phyloP scores from a whole-genome alignment of 2,329 filamentous ascomycete genomes.

The Cytospora paraplurivora region DNA sequence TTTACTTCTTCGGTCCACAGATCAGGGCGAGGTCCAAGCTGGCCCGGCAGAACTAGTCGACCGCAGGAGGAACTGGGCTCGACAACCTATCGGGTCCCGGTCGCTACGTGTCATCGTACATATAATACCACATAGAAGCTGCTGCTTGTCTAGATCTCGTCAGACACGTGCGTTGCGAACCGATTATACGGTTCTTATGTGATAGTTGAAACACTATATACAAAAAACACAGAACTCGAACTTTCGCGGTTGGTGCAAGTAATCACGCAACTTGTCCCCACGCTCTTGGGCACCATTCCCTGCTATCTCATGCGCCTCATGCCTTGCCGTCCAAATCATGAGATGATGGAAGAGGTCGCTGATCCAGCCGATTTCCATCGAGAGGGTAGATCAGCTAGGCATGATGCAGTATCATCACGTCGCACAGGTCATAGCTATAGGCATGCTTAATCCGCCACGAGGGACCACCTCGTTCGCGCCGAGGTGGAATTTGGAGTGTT shows the following conservation, averaged over 20 bases:
- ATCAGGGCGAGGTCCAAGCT: constrained; percentile 40
- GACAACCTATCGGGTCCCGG: not conserved
- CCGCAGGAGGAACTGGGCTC: not conserved
- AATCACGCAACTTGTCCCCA: no score
- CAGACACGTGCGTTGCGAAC: constrained; percentile 30
- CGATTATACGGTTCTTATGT: not conserved
- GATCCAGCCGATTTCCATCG: constrained; percentile 4
- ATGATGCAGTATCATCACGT: not conserved
- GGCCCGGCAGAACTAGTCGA: constrained; percentile 36
- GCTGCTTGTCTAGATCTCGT: constrained; percentile 31
- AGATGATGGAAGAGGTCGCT: constrained; percentile 3
- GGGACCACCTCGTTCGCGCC: constrained; percentile 28
- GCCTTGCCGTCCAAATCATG: not conserved
- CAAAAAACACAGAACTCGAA: no score
- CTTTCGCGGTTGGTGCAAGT: no score
- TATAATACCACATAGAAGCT: not conserved
- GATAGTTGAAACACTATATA: no score
- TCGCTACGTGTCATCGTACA: not conserved
- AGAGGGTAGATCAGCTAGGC: not conserved
- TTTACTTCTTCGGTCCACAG: constrained; percentile 44
- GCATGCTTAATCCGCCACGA: constrained; percentile 8
- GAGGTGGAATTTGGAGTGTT: constrained; percentile 38
- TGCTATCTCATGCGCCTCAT: no score
- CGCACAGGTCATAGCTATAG: not conserved
- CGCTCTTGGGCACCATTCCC: no score